phyloP scores from a whole-genome alignment of 139 green algal genomes.

The Asterochloris erici region DNA sequence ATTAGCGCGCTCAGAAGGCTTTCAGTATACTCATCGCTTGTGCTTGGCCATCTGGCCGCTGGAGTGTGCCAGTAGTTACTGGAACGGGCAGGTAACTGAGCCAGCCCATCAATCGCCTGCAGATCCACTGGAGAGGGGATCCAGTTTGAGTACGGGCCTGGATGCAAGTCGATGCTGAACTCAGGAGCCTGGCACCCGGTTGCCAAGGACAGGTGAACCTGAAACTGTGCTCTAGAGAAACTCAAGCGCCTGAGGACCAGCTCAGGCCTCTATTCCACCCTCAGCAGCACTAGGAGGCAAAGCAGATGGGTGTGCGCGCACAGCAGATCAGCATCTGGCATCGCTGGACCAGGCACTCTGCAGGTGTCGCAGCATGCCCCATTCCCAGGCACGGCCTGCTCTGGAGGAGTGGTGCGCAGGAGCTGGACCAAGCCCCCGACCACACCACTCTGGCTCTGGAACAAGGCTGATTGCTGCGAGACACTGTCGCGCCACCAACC shows the following conservation, averaged over 20 bases:
- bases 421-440: background rate
- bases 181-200: slow-evolving; percentile 16
- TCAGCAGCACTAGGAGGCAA: background rate
- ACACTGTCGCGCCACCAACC: no score
- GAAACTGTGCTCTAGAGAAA: background rate
- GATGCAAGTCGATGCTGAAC: slow-evolving; percentile 14
- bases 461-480: background rate
- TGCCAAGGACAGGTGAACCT: slow-evolving; percentile 5
- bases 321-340: background rate
- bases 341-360: background rate
- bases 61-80: no score
- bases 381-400: background rate
- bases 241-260: background rate
- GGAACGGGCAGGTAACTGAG: no score
- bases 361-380: background rate
- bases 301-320: background rate
- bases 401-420: background rate
- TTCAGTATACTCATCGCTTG: no score
- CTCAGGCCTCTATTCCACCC: background rate
- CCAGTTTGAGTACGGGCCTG: slow-evolving; percentile 5
- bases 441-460: no score
- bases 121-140: background rate
- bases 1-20: no score
- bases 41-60: no score
- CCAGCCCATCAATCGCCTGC: background rate